These are phyloP conservation scores for Cladosporium velox DNA, from an alignment of 2,329 filamentous ascomycete species.

Conservation along the genomic window DNA sequence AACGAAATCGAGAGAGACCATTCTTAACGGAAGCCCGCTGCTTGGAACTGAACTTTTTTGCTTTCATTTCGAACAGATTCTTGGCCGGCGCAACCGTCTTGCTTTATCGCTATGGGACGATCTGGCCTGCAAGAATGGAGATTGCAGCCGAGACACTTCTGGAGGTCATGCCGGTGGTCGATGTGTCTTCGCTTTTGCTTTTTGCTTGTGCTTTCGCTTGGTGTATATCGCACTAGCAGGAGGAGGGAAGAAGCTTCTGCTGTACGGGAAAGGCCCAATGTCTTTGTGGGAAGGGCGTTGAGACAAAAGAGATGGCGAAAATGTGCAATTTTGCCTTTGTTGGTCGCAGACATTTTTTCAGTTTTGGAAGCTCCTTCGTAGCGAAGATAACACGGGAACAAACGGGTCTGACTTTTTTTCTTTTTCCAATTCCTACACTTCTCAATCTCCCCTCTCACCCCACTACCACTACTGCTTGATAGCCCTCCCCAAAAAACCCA, in stretches of 20 bases:
- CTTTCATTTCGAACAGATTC: neutral
- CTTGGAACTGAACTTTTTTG: neutral
- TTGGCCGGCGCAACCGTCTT: neutral
- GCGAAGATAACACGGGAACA: neutral
- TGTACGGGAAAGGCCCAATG: neutral
- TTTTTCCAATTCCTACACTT: neutral
- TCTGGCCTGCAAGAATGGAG: neutral
- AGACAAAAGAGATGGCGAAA: neutral
- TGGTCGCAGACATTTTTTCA: no score
- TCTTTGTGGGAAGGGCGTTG: neutral
- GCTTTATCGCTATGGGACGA: neutral
- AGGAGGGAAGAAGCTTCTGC: neutral
- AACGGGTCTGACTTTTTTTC: no score
- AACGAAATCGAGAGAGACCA: slow-evolving; percentile 23
- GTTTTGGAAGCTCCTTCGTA: neutral
- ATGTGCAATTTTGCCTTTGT: no score
- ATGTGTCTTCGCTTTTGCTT: neutral
- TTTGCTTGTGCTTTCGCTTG: neutral
- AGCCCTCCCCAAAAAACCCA: slow-evolving; percentile 39
- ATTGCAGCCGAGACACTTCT: neutral
- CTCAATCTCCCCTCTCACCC: neutral
- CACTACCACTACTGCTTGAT: neutral
- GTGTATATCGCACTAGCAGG: neutral
- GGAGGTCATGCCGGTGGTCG: neutral
- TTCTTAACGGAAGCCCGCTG: neutral